Evolutionary conservation across 1,139 yeast genomes (phyloP).

Genomic region (Kurtzmaniella natalensis): DNA sequence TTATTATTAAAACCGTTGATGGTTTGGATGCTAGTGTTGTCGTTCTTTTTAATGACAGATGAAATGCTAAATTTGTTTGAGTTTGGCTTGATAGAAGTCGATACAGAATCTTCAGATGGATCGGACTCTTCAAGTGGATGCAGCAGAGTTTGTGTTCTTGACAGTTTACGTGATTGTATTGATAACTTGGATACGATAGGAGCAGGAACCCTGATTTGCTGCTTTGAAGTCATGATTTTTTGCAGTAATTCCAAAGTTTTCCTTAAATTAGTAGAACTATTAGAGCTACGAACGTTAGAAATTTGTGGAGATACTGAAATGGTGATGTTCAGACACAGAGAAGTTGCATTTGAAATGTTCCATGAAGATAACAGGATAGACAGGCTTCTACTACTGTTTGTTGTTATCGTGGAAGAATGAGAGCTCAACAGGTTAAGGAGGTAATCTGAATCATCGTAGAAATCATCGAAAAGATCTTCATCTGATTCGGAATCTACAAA

Average conservation of each 20-base stretch:
- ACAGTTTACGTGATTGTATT: background rate
- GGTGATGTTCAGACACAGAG: background rate
- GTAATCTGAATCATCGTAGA: background rate
- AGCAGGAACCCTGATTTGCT: too few species aligned
- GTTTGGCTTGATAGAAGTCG: too few species aligned
- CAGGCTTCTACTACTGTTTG: background rate
- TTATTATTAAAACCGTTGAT: too few species aligned
- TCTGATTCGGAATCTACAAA: slow-evolving; percentile 1
- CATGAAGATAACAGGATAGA: slow-evolving; percentile 1
- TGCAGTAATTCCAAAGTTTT: background rate
- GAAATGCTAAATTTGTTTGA: too few species aligned
- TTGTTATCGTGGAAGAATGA: background rate
- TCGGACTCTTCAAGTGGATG: slow-evolving; percentile 1
- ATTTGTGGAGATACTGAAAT: slow-evolving; percentile 1
- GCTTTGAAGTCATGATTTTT: too few species aligned
- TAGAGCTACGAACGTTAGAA: background rate
- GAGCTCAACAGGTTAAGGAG: slow-evolving; percentile 1
- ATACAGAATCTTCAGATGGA: too few species aligned
- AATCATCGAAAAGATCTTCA: slow-evolving; percentile 1
- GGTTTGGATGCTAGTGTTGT: too few species aligned
- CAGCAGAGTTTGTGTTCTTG: background rate
- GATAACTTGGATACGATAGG: background rate
- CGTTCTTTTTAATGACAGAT: too few species aligned
- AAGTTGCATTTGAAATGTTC: background rate
- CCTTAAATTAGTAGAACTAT: background rate